A percentile compares a stretch with the other conserved stretches of the same genome.
Evolutionary conservation across 352 stramenopile species (phyloP).

Genomic region (Phytophthora quininea): DNA sequence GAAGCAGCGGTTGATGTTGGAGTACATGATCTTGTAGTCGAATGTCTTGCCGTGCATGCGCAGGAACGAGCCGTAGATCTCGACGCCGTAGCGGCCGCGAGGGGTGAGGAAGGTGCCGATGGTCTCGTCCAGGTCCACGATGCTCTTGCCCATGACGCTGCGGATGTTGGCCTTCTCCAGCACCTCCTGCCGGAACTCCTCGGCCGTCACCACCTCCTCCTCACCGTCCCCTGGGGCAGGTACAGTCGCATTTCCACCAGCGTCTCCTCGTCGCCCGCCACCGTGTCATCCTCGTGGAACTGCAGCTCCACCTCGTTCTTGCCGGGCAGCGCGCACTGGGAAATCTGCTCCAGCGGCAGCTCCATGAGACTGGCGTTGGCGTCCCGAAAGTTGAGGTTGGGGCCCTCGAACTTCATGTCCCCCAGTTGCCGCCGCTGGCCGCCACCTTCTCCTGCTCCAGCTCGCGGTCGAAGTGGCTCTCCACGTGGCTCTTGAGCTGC

Average conservation of each 20-base stretch:
- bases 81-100: slow-evolving; percentile 96
- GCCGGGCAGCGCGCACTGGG: slow-evolving; percentile 92
- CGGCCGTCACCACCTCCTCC: slow-evolving; percentile 64
- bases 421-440: slow-evolving; percentile 91
- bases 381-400: slow-evolving; percentile 83
- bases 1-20: slow-evolving; percentile 99
- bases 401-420: slow-evolving; percentile 93
- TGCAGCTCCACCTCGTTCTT: slow-evolving; percentile 99
- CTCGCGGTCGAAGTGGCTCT: slow-evolving; percentile 88
- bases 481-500: slow-evolving; percentile 66
- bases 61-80: slow-evolving; percentile 98
- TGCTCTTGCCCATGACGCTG: slow-evolving; percentile 95
- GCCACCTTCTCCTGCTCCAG: slow-evolving; percentile 92
- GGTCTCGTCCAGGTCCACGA: slow-evolving; percentile 96
- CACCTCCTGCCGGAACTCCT: slow-evolving; percentile 86
- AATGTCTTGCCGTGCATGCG: slow-evolving; percentile 98
- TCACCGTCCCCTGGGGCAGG: slow-evolving; percentile 82
- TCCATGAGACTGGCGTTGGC: slow-evolving; percentile 75
- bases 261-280: slow-evolving; percentile 93
- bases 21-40: slow-evolving; percentile 99
- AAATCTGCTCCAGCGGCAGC: slow-evolving; percentile 77
- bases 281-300: slow-evolving; percentile 98
- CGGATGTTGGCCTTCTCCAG: slow-evolving; percentile 86
- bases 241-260: slow-evolving; percentile 97
- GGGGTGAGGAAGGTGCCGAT: slow-evolving; percentile 99